Conservation (phyloP, 108 stramenopile species). For the Licmophora abbreviata region DNA sequence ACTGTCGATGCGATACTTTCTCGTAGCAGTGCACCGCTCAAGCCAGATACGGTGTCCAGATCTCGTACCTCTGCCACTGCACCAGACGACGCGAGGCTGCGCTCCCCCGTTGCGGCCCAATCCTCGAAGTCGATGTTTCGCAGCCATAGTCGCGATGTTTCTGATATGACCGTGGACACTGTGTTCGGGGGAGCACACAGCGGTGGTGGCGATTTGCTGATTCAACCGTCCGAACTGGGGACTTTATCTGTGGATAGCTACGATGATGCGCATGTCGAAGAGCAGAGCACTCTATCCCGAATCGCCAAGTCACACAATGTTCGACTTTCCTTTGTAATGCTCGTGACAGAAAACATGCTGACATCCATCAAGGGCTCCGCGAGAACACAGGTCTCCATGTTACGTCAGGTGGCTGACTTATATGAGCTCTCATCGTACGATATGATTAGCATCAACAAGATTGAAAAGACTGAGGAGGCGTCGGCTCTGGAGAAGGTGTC, state of each 20-base stretch:
- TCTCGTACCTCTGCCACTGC: too few relatives aligned
- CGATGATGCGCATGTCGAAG: slow-evolving; percentile 11
- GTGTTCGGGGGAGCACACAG: not conserved
- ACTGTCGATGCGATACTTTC: too few relatives aligned
- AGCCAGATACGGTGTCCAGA: too few relatives aligned
- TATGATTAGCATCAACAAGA: slow-evolving; percentile 74
- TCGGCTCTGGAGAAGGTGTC: slow-evolving; percentile 51
- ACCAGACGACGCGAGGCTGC: too few relatives aligned
- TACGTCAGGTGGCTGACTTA: slow-evolving; percentile 72
- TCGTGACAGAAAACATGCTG: slow-evolving; percentile 64
- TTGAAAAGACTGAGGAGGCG: slow-evolving; percentile 35
- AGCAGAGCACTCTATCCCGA: slow-evolving; percentile 21
- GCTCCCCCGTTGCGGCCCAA: not conserved
- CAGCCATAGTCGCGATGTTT: slow-evolving; percentile 32
- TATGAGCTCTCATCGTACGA: slow-evolving; percentile 74
- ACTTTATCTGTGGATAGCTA: slow-evolving; percentile 2
- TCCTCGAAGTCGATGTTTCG: not conserved
- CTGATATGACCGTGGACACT: slow-evolving; percentile 42
- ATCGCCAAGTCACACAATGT: slow-evolving; percentile 54
- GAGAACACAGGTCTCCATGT: slow-evolving; percentile 69
- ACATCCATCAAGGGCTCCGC: slow-evolving; percentile 67
- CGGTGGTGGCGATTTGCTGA: not conserved
- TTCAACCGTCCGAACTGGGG: too few relatives aligned
- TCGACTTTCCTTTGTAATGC: slow-evolving; percentile 61
- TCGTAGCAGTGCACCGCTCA: too few relatives aligned